phyloP scores from a whole-genome alignment of 306 rosid genomes.

The Casuarina equisetifolia region DNA sequence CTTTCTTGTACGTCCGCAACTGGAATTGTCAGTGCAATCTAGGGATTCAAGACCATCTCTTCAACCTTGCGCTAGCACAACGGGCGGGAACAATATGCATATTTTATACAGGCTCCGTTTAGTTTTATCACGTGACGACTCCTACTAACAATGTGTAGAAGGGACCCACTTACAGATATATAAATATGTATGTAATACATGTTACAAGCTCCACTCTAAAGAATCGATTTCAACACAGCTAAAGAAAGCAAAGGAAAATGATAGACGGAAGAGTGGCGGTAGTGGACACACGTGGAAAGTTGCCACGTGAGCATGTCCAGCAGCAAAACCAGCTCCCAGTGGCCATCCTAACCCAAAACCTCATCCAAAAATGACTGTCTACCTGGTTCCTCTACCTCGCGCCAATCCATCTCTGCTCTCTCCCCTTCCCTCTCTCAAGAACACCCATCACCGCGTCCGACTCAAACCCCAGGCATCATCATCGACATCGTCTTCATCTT shows the following conservation, averaged over 20 bases:
- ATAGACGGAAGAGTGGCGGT: background rate
- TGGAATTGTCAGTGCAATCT: too few species aligned
- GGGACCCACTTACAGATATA: too few species aligned
- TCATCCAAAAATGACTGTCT: slow-evolving; percentile 48
- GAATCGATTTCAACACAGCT: slow-evolving; percentile 26
- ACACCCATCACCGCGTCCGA: slow-evolving; percentile 18
- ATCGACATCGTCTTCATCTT: slow-evolving; percentile 20
- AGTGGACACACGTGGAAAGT: background rate
- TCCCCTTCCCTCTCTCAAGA: slow-evolving; percentile 11
- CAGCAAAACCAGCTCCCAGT: background rate
- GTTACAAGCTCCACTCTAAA: too few species aligned
- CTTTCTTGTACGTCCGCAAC: too few species aligned
- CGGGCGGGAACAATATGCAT: too few species aligned
- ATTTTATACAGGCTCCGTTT: too few species aligned
- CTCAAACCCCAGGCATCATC: slow-evolving; percentile 43
- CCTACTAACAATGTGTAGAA: too few species aligned
- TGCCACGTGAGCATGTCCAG: background rate
- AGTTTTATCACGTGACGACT: too few species aligned
- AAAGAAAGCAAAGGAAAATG: background rate
- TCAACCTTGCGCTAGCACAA: too few species aligned
- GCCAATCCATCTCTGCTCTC: slow-evolving; percentile 20
- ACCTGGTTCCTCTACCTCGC: slow-evolving; percentile 28
- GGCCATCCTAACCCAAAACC: slow-evolving; percentile 22
- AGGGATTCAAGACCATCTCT: too few species aligned
- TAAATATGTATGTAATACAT: too few species aligned